Percentiles rank a stretch among this genome's conserved stretches.
phyloP scores from a whole-genome alignment of 2,329 filamentous ascomycete genomes.

The Chrysoporthe deuterocubensis region DNA sequence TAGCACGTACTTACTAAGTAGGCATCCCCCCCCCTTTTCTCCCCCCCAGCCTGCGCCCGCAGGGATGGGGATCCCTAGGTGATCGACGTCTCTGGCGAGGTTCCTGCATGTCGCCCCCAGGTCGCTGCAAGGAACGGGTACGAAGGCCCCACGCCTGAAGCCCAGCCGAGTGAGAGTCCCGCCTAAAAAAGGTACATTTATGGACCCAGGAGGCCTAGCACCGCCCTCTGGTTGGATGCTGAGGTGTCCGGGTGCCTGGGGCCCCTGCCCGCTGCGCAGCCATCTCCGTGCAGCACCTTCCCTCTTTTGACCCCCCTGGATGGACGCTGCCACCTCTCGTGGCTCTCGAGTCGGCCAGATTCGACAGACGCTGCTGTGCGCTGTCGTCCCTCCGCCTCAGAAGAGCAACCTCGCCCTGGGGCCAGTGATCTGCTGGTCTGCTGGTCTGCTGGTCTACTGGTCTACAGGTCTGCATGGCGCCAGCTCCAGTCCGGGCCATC shows the following conservation, averaged over 20 bases:
- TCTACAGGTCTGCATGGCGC: too few species aligned
- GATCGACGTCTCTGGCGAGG: slow-evolving; percentile 6
- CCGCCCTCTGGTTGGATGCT: not conserved
- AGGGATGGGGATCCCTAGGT: not conserved
- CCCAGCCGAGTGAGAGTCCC: slow-evolving; percentile 5
- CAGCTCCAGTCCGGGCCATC: too few species aligned
- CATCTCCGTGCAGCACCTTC: slow-evolving; percentile 1
- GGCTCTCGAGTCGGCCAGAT: not conserved
- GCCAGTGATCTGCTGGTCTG: too few species aligned
- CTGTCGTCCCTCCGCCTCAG: too few species aligned
- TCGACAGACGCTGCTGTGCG: not conserved
- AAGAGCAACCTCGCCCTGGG: too few species aligned
- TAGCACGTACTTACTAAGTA: not conserved
- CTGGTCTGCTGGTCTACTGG: too few species aligned
- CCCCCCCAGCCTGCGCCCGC: not conserved
- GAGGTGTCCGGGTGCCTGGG: not conserved
- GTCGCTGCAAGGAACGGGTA: slow-evolving; percentile 10
- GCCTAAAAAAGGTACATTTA: slow-evolving; percentile 5
- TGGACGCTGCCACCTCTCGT: not conserved
- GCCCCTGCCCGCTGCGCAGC: not conserved
- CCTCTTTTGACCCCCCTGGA: slow-evolving; percentile 2
- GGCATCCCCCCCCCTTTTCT: slow-evolving; percentile 1
- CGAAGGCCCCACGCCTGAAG: slow-evolving; percentile 3
- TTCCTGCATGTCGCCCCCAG: slow-evolving; percentile 13
- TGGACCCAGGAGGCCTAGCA: not conserved